Evolutionary conservation across 306 rosid genomes (phyloP), one percentile per base, ranked within the genome.

Genomic region (Dryas octopetala): DNA sequence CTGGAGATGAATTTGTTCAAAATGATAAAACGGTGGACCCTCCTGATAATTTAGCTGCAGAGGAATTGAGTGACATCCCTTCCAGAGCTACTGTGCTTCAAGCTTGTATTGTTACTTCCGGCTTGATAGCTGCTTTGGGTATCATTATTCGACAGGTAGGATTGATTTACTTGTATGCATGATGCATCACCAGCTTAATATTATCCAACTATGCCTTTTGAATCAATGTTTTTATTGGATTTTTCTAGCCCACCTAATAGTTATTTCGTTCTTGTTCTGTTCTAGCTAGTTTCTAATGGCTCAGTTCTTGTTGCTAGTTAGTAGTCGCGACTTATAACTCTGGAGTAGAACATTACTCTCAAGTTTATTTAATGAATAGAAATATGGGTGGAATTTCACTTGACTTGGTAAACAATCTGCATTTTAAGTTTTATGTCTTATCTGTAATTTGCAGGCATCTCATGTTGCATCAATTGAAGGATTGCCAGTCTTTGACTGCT

Each of bases 51-150:
- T 83, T 87, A 61, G 51, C 66, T 78, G 70, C 68, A n/a, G 82
- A 82, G 71, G 83, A 75, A 57, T 69, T 64, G 68, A 76, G 64
- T 63, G 80, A 54, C 13, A 6, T 82, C 51, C 84, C 97, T 60
- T 84, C 97, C 15, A 88, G 98, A 71, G 77, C 65, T 80, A 63
- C 79, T 23, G 98, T 95, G 72, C 90, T 95, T 79, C 95, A 85
- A 83, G 97, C 97, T 67, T 95, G 97, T 82, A 81, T 81, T 2
- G 57, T 83, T 76, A 91, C 98, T 84, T 91, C 92, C 9, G 89
- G 82, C 74, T 80, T 92, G 40, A 89, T 91, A 63, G 91, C 91
- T n/a, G 89, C 90, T 55, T 62, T 95, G 46, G 98, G 92, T 75
- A 62, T 88, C 6, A 76, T 80, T 62, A 84, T 91, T 76, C 87